Conservation (phyloP, 768 basidiomycete species). For the Termitomyces sp. region DNA sequence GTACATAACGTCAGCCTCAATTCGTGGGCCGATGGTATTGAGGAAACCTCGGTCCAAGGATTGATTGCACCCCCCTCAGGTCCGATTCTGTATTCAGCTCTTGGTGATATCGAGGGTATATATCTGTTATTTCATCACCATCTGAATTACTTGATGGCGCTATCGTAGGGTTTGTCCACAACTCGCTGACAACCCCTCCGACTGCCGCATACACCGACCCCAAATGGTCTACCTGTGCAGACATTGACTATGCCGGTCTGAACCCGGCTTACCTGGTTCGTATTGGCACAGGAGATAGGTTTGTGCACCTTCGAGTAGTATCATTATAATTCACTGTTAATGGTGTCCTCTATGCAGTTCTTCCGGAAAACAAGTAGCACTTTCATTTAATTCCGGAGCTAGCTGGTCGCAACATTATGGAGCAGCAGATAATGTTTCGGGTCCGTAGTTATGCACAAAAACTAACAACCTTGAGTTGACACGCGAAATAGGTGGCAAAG, state of each 20-base stretch:
- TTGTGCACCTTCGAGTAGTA: not conserved
- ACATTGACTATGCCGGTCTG: constrained; percentile 55
- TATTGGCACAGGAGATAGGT: constrained; percentile 49
- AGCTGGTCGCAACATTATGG: constrained; percentile 59
- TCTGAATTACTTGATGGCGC: not conserved
- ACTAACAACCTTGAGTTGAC: not conserved
- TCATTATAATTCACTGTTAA: not conserved
- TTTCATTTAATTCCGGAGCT: constrained; percentile 51
- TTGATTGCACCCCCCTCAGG: constrained; percentile 64
- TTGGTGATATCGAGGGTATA: constrained; percentile 53
- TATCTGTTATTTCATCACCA: not conserved
- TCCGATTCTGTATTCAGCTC: constrained; percentile 51
- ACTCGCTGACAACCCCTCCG: constrained; percentile 38
- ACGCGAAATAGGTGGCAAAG: constrained; percentile 31
- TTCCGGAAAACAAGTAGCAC: constrained; percentile 50
- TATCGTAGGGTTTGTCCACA: constrained; percentile 45
- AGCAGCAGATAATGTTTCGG: constrained; percentile 44
- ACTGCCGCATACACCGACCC: constrained; percentile 40
- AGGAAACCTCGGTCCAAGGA: constrained; percentile 57
- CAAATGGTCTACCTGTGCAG: constrained; percentile 41
- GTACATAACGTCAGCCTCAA: constrained; percentile 55
- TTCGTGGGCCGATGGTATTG: constrained; percentile 61
- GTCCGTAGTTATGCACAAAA: constrained; percentile 15
- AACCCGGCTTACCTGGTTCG: constrained; percentile 48
- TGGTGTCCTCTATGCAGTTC: constrained; percentile 23